A percentile compares a stretch with the other conserved stretches of the same genome.
Conservation (phyloP, 257 asterid species). For the Lithospermum erythrorhizon region DNA sequence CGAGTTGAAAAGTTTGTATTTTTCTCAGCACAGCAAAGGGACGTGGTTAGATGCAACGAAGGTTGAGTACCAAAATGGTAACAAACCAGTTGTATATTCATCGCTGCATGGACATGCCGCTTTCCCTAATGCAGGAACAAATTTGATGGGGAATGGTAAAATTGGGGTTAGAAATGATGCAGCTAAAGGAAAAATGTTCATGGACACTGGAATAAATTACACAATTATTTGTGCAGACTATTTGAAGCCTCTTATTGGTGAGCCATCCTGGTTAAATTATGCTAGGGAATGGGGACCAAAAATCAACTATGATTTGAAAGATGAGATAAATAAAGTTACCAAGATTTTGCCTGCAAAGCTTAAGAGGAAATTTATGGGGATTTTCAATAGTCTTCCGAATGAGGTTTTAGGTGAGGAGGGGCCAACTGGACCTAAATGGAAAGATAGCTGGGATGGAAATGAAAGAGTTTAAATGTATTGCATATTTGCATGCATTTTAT, state of each 20-base stretch:
- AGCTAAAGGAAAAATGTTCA: neutral
- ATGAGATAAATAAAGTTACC: slow-evolving; percentile 2
- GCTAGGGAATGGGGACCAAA: slow-evolving; percentile 15
- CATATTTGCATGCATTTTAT: too few relatives aligned
- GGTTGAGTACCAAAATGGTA: neutral
- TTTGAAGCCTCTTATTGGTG: slow-evolving; percentile 1
- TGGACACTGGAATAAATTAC: slow-evolving; percentile 9
- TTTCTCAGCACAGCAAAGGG: slow-evolving; percentile 11
- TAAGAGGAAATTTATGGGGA: slow-evolving; percentile 31
- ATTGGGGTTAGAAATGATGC: slow-evolving; percentile 11
- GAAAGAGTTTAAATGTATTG: slow-evolving; percentile 29
- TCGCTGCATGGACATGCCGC: slow-evolving; percentile 5
- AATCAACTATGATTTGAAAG: slow-evolving; percentile 4
- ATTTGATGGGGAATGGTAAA: slow-evolving; percentile 2
- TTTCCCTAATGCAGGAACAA: slow-evolving; percentile 4
- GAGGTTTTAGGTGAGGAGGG: slow-evolving; percentile 83
- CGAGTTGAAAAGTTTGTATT: slow-evolving; percentile 13
- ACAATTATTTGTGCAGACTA: neutral
- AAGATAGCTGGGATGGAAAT: slow-evolving; percentile 72
- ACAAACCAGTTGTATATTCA: slow-evolving; percentile 2
- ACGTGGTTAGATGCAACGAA: slow-evolving; percentile 1
- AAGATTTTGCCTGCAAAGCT: slow-evolving; percentile 47
- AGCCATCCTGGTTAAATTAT: slow-evolving; percentile 16
- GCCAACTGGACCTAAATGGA: slow-evolving; percentile 75
- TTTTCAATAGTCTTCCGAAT: slow-evolving; percentile 40